phyloP scores from a whole-genome alignment of 2,329 filamentous ascomycete species.

The Botrytis tulipae region DNA sequence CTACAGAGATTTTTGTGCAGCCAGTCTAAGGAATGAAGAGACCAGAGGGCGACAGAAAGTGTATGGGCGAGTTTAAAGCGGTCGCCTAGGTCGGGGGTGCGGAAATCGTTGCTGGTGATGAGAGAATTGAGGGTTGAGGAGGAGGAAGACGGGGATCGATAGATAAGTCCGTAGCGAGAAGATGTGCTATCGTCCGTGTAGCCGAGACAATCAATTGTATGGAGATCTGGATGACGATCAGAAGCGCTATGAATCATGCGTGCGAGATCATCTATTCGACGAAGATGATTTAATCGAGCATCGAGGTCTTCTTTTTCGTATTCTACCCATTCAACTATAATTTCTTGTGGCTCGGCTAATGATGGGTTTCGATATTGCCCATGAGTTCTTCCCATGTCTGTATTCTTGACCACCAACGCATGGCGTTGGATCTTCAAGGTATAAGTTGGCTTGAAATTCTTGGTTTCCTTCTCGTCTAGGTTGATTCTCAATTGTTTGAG shows the following conservation, averaged over 20 bases:
- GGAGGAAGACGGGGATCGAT: conserved; percentile 41
- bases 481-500: conserved; percentile 49
- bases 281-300: conserved; percentile 45
- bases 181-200: conserved; percentile 45
- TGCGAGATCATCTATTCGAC: conserved; percentile 48
- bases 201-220: conserved; percentile 43
- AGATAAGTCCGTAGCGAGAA: conserved; percentile 47
- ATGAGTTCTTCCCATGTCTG: conserved; percentile 34
- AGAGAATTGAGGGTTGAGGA: conserved; percentile 44
- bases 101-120: conserved; percentile 43
- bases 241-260: conserved; percentile 49
- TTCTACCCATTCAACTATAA: conserved; percentile 47
- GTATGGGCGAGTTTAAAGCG: conserved; percentile 45
- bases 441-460: conserved; percentile 45
- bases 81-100: conserved; percentile 47
- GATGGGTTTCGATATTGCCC: conserved; percentile 40
- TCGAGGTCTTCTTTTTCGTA: conserved; percentile 45
- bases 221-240: conserved; percentile 42
- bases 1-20: conserved; percentile 47
- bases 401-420: conserved; percentile 35
- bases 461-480: conserved; percentile 44
- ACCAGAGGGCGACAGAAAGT: conserved; percentile 47
- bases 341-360: conserved; percentile 34
- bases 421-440: conserved; percentile 43
- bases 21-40: conserved; percentile 55